Evolutionary conservation across 176 grass and related monocot genomes (phyloP).

Genomic region (Phyllostachys edulis): DNA sequence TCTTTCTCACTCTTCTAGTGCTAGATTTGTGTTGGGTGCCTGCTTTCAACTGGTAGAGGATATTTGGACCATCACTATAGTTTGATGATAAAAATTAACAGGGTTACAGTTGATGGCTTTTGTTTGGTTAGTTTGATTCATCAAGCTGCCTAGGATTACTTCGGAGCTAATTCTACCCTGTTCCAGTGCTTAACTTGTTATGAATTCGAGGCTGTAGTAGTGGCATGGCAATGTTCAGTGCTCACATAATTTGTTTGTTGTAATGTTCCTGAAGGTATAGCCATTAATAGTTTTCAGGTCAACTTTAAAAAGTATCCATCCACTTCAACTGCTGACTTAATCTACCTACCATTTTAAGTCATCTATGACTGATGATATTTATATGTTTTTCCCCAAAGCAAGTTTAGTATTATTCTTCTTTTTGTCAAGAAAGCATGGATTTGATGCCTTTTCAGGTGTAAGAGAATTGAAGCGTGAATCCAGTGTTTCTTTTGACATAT

Average conservation of each 20-base stretch:
- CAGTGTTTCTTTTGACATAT: constrained; percentile 15
- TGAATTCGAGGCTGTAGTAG: not conserved
- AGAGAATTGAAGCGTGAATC: constrained; percentile 33
- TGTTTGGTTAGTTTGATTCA: not conserved
- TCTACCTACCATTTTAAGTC: not conserved
- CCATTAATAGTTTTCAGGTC: not conserved
- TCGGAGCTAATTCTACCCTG: not conserved
- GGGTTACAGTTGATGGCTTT: no score
- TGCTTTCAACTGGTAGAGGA: no score
- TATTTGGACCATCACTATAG: no score
- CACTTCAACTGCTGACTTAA: not conserved
- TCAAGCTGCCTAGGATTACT: not conserved
- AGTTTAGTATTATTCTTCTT: not conserved
- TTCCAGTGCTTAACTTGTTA: not conserved
- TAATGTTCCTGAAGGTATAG: not conserved
- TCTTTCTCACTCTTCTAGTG: no score
- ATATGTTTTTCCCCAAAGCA: not conserved
- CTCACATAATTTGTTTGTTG: not conserved
- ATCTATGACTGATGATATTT: not conserved
- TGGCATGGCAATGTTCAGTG: not conserved
- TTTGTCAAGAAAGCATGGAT: not conserved
- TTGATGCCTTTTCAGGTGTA: constrained; percentile 37
- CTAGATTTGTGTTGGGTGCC: no score
- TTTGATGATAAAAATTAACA: no score
- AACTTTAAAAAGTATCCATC: not conserved